Evolutionary conservation across 1,284 basidiomycete genomes (phyloP).

Genomic region (Ustilago esculenta): DNA sequence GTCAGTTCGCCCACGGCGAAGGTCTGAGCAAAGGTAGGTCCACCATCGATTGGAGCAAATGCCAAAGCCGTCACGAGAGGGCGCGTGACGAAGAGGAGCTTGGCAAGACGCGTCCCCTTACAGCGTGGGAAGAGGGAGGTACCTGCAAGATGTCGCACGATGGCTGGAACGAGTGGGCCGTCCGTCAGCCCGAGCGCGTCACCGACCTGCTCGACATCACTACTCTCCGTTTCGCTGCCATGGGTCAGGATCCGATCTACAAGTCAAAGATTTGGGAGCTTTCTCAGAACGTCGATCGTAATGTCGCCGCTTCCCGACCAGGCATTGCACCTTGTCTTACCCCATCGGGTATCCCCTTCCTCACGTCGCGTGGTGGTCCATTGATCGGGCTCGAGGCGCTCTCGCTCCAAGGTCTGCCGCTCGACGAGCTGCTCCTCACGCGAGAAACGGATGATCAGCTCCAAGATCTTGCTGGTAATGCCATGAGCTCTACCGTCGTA

Average conservation of each 20-base stretch:
- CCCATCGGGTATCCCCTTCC: slow-evolving; percentile 94
- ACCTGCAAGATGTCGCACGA: slow-evolving; percentile 87
- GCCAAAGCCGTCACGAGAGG: slow-evolving; percentile 89
- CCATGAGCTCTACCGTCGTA: slow-evolving; percentile 94
- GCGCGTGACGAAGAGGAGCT: slow-evolving; percentile 84
- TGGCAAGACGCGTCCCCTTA: slow-evolving; percentile 84
- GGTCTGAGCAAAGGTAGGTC: slow-evolving; percentile 63
- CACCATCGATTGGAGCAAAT: slow-evolving; percentile 83
- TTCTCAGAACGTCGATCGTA: slow-evolving; percentile 89
- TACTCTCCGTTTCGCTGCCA: slow-evolving; percentile 80
- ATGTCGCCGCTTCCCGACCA: slow-evolving; percentile 79
- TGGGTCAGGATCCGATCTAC: slow-evolving; percentile 70
- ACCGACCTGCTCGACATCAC: slow-evolving; percentile 94
- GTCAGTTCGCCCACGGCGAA: slow-evolving; percentile 70
- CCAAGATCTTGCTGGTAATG: slow-evolving; percentile 92
- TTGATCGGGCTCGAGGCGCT: slow-evolving; percentile 92
- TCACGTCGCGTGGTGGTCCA: slow-evolving; percentile 94
- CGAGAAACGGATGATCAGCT: slow-evolving; percentile 92
- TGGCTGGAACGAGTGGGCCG: slow-evolving; percentile 92
- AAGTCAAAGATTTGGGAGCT: slow-evolving; percentile 78
- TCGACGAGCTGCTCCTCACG: slow-evolving; percentile 88
- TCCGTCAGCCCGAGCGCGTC: slow-evolving; percentile 89
- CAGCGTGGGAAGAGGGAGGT: slow-evolving; percentile 93
- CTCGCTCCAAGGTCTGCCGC: slow-evolving; percentile 89
- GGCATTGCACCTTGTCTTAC: slow-evolving; percentile 92